A percentile compares a stretch with the other conserved stretches of the same genome.
phyloP scores from a whole-genome alignment of 257 asterid species.

The Solanum appendiculatum region DNA sequence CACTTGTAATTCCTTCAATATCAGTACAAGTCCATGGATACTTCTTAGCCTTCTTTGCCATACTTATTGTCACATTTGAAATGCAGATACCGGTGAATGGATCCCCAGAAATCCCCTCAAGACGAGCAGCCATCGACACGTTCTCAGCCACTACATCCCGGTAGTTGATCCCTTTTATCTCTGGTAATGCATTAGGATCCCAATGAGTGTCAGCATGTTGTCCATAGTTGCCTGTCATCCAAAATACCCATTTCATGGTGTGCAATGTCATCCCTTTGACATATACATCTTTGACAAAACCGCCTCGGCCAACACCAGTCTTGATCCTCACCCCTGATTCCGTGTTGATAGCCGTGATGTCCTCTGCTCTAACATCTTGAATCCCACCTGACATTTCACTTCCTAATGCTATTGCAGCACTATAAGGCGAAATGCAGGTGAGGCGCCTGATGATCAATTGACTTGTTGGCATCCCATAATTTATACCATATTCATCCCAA shows the following conservation, averaged over 20 bases:
- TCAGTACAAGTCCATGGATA: constrained; percentile 5
- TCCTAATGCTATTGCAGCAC: constrained; percentile 14
- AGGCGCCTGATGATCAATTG: constrained; percentile 6
- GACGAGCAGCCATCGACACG: constrained; percentile 4
- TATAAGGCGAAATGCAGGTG: constrained; percentile 7
- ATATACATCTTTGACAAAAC: constrained; percentile 8
- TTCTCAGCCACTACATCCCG: constrained; percentile 8
- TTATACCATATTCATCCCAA: constrained; percentile 14
- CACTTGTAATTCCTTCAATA: constrained; percentile 3
- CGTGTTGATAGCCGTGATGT: constrained; percentile 6
- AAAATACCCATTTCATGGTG: constrained; percentile 10
- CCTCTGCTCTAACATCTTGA: constrained; percentile 2
- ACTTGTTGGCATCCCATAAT: constrained; percentile 5
- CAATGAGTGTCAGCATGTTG: constrained; percentile 5
- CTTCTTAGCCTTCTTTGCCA: constrained; percentile 10
- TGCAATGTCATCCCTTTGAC: constrained; percentile 6
- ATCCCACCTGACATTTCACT: constrained; percentile 18
- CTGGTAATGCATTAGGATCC: constrained; percentile 11
- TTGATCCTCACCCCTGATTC: constrained; percentile 16
- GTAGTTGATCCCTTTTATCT: constrained; percentile 4
- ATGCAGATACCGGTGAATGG: constrained; percentile 12
- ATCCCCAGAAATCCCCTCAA: constrained; percentile 6
- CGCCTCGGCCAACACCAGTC: constrained; percentile 12
- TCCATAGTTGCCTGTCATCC: constrained; percentile 10
- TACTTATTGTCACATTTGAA: neutral